Base-by-base conservation (phyloP, 139 green algal species). In the Chlamydomonas schloesseri region DNA sequence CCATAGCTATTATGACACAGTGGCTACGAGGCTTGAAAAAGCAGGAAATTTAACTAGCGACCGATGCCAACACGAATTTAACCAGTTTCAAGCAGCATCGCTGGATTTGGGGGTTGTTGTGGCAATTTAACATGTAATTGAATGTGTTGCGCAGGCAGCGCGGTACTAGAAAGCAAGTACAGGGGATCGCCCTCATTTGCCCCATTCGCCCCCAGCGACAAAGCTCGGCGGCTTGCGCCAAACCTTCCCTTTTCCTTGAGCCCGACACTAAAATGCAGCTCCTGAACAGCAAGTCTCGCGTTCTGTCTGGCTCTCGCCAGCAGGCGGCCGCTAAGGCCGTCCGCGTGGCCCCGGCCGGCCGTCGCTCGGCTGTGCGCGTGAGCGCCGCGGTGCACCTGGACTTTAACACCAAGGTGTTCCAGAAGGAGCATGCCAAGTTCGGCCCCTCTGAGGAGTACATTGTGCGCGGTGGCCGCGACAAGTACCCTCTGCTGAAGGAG, bases 381-480 rank as follows among this genome's bases (percentile, higher is more conserved):
- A 29, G 28, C 24, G 75, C 74, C 60, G 89, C 89, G 3, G 89
- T 92, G 77, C 82, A 90, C 60, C 83, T 91, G 71, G 90, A 93
- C 60, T 93, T 93, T 73, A 73, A 91, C 87, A 89, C 89, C 34
- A 89, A 87, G 71, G 77, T 71, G 21, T 98, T 97, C 87, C 67
- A 94, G 37, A 96, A 96, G 91, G 94, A 97, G 89, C 87, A 93
- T 67, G 92, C 96, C 57, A 91, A 88, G 79, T 93, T 98, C 36
- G 93, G 94, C 33, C 90, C 88, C 33, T 84, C 75, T 2, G 93
- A 97, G 84, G 97, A 99, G 91, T 97, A 98, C 95, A 99, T 99
- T 76, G 94, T 99, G 53, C 88, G 93, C 17, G 98, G 98, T 62
- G 98, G 98, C 60, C 93, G 98, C 58, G 96, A 99, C 91, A 98